Percentiles rank a stretch among this genome's conserved stretches.
Conservation (phyloP, 1,139 yeast genomes). For the Magnusiomyces sp. region DNA sequence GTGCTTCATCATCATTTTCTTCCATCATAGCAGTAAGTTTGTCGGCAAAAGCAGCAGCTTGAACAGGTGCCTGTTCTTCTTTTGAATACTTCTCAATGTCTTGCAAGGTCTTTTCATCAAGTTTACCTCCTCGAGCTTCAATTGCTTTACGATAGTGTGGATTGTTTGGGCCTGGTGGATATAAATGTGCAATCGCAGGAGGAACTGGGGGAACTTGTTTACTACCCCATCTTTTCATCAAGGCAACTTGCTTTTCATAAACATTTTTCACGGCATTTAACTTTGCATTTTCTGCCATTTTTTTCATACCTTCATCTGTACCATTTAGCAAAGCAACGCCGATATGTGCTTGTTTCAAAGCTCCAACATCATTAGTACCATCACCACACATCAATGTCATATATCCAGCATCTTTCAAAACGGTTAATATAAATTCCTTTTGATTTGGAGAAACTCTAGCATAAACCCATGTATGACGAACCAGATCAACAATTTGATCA, state of each 20-base stretch:
- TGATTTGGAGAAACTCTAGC: slow-evolving; percentile 97
- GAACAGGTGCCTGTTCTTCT: slow-evolving; percentile 28
- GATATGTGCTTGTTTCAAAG: slow-evolving; percentile 94
- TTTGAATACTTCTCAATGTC: slow-evolving; percentile 43
- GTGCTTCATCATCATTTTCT: slow-evolving; percentile 76
- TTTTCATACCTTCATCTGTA: slow-evolving; percentile 89
- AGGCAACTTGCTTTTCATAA: slow-evolving; percentile 75
- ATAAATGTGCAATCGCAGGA: slow-evolving; percentile 75
- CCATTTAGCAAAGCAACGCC: slow-evolving; percentile 97
- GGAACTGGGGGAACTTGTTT: slow-evolving; percentile 66
- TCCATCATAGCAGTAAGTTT: slow-evolving; percentile 61
- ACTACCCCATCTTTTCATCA: slow-evolving; percentile 69
- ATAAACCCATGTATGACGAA: slow-evolving; percentile 91
- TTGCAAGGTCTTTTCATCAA: slow-evolving; percentile 46
- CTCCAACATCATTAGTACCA: slow-evolving; percentile 99
- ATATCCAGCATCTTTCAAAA: slow-evolving; percentile 82
- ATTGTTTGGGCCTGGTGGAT: slow-evolving; percentile 91
- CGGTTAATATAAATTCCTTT: slow-evolving; percentile 81
- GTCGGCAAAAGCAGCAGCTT: slow-evolving; percentile 59
- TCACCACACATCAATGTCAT: slow-evolving; percentile 98
- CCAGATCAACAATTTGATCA: slow-evolving; percentile 57
- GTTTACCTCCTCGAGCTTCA: slow-evolving; percentile 68
- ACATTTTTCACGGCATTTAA: slow-evolving; percentile 56
- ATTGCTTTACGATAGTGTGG: slow-evolving; percentile 83
- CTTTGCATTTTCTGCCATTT: slow-evolving; percentile 73